Evolutionary conservation across 176 grass and related monocot species (phyloP).

Genomic region (Hordeum marinum): DNA sequence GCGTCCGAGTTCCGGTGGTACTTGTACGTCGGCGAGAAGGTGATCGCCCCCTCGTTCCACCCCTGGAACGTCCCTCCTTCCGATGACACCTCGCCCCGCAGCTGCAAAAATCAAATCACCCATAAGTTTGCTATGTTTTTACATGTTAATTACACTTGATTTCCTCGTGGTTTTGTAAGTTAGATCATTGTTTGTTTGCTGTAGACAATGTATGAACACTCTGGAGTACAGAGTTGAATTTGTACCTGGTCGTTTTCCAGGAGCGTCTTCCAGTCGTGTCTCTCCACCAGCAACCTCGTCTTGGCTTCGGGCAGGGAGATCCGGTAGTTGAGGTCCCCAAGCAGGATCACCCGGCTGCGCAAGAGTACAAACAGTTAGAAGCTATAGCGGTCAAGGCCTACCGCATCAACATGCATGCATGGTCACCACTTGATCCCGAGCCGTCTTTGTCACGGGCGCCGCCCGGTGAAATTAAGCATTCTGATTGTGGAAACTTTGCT

Average conservation of each 20-base stretch:
- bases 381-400: background rate
- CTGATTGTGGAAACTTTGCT: background rate
- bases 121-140: no score
- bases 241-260: constrained; percentile 69
- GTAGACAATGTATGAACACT: no score
- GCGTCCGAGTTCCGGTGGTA: constrained; percentile 66
- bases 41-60: constrained; percentile 59
- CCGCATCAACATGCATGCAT: background rate
- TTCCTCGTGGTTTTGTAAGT: background rate
- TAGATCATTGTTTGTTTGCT: background rate
- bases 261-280: constrained; percentile 57
- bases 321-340: constrained; percentile 80
- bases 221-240: no score
- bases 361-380: background rate
- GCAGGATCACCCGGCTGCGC: constrained; percentile 64
- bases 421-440: background rate
- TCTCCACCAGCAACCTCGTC: constrained; percentile 55
- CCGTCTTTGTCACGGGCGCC: constrained; percentile 2
- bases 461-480: background rate
- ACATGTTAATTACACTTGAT: background rate
- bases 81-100: constrained; percentile 36
- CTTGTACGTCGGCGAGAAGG: constrained; percentile 76
- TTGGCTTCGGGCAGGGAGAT: constrained; percentile 71
- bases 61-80: constrained; percentile 46
- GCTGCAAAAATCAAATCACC: background rate